These are phyloP conservation scores for Leishmania braziliensis DNA, from an alignment of 208 protist genomes.

Conservation along the genomic window DNA sequence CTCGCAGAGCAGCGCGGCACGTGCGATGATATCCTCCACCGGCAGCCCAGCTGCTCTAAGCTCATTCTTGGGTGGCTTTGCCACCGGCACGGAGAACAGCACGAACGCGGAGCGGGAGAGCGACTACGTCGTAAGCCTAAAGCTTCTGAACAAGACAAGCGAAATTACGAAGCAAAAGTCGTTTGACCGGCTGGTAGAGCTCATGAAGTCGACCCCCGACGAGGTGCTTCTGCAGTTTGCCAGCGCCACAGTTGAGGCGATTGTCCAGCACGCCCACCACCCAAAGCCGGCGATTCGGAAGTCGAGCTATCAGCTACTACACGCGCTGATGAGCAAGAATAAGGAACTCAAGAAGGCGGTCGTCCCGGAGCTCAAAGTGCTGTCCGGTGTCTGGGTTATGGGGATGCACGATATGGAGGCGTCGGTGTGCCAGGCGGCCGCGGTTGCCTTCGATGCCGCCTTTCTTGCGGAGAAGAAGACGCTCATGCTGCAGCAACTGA, in stretches of 20 bases:
- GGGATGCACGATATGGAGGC: conserved; percentile 85
- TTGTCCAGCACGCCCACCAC: conserved; percentile 70
- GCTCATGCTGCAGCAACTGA: conserved; percentile 61
- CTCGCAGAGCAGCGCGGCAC: conserved; percentile 69
- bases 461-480: conserved; percentile 64
- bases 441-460: conserved; percentile 62
- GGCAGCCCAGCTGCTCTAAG: conserved; percentile 56
- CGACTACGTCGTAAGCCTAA: conserved; percentile 65
- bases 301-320: conserved; percentile 56
- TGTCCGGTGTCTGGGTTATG: conserved; percentile 72
- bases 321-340: conserved; percentile 40
- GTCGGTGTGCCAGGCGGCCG: conserved; percentile 51
- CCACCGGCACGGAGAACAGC: conserved; percentile 23
- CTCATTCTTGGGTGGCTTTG: conserved; percentile 75
- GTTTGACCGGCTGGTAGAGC: conserved; percentile 48
- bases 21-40: conserved; percentile 48
- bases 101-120: conserved; percentile 36
- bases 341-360: conserved; percentile 54
- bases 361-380: conserved; percentile 42
- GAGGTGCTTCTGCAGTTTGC: conserved; percentile 53
- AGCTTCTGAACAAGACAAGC: conserved; percentile 77
- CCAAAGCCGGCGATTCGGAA: conserved; percentile 64
- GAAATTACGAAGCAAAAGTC: conserved; percentile 90
- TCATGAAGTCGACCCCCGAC: conserved; percentile 30
- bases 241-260: conserved; percentile 51